Conservation (phyloP, 208 protist genomes). For the Crithidia bombi region DNA sequence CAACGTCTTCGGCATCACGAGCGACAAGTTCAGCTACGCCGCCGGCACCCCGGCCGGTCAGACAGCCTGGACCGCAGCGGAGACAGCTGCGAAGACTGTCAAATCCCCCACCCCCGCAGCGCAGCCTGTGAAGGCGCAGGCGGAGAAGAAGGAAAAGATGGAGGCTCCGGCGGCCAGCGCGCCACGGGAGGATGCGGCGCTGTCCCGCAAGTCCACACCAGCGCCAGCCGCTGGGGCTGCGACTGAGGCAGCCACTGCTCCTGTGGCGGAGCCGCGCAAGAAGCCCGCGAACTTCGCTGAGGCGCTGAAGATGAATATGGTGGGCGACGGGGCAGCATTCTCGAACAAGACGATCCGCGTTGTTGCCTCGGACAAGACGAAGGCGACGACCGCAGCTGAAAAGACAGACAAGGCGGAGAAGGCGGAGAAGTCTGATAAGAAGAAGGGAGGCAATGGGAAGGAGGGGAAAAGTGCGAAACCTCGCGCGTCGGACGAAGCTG, state of each 20-base stretch:
- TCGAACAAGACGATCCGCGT: slow-evolving; percentile 31
- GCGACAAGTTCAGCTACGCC: slow-evolving; percentile 46
- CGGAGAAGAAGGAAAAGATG: not conserved
- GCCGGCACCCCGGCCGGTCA: not conserved
- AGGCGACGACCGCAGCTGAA: not conserved
- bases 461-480: slow-evolving; percentile 5
- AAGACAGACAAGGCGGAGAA: slow-evolving; percentile 31
- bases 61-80: slow-evolving; percentile 3
- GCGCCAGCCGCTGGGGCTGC: slow-evolving; percentile 3
- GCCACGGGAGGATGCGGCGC: not conserved
- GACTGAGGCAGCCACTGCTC: not conserved
- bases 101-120: not conserved
- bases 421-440: slow-evolving; percentile 10
- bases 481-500: slow-evolving; percentile 1
- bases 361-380: slow-evolving; percentile 24
- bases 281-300: slow-evolving; percentile 59
- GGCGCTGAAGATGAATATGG: slow-evolving; percentile 43
- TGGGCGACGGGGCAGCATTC: slow-evolving; percentile 16
- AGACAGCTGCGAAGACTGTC: slow-evolving; percentile 11
- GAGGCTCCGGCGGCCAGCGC: not conserved
- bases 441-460: slow-evolving; percentile 12
- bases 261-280: slow-evolving; percentile 16
- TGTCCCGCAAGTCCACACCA: slow-evolving; percentile 15
- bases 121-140: not conserved
- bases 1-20: slow-evolving; percentile 60